Conservation (phyloP, 306 rosid genomes). For the Ormosia emarginata region DNA sequence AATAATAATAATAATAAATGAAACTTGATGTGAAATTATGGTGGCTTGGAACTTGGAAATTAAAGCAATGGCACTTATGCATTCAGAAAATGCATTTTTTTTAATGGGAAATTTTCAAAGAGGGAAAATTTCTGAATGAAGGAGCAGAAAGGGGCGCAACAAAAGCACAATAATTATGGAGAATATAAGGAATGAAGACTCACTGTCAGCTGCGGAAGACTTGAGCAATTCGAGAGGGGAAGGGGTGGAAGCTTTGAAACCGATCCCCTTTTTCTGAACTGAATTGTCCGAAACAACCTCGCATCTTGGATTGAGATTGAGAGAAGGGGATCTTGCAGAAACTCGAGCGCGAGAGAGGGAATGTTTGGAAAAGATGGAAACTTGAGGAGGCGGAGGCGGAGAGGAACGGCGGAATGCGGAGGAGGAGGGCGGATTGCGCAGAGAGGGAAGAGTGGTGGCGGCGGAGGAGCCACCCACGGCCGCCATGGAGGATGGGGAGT, state of each 20-base stretch:
- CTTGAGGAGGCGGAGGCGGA: neutral
- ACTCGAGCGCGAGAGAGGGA: neutral
- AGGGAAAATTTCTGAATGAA: neutral
- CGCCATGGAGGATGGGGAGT: neutral
- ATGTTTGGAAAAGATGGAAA: neutral
- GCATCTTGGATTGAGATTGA: neutral
- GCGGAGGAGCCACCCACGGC: neutral
- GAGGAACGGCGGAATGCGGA: neutral
- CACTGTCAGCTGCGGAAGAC: constrained; percentile 30
- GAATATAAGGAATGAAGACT: neutral
- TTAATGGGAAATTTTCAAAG: neutral
- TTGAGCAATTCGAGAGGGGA: constrained; percentile 36
- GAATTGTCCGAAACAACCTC: neutral
- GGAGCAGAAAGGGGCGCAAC: neutral
- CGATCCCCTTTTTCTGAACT: neutral
- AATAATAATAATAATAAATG: too few relatives aligned
- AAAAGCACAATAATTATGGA: neutral
- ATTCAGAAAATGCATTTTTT: neutral
- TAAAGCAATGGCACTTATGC: neutral
- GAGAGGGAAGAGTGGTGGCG: neutral
- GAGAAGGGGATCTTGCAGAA: neutral
- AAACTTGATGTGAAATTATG: neutral
- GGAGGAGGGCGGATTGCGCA: neutral
- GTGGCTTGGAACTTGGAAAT: neutral
- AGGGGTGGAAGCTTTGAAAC: neutral